Evolutionary conservation across 768 basidiomycete species (phyloP).

Genomic region (Leccinum ochraceum): DNA sequence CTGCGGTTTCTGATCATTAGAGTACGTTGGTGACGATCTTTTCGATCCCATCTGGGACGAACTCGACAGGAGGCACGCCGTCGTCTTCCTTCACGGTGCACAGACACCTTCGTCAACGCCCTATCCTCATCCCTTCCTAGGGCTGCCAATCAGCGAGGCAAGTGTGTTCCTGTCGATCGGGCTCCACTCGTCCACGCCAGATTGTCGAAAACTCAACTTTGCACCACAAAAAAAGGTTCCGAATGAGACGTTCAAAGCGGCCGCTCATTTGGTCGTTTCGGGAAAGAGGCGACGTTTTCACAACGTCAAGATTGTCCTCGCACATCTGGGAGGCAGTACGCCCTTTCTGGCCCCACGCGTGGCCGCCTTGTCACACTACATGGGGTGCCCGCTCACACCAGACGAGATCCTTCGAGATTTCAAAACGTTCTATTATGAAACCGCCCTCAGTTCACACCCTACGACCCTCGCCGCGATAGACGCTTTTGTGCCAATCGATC

Average conservation of each 20-base stretch:
- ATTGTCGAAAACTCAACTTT: slow-evolving; percentile 7
- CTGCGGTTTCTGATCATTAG: slow-evolving; percentile 33
- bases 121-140: slow-evolving; percentile 61
- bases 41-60: slow-evolving; percentile 75
- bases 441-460: slow-evolving; percentile 61
- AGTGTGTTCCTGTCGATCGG: slow-evolving; percentile 9
- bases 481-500: slow-evolving; percentile 49
- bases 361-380: slow-evolving; percentile 64
- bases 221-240: slow-evolving; percentile 52
- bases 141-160: slow-evolving; percentile 71
- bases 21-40: slow-evolving; percentile 62
- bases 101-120: slow-evolving; percentile 66
- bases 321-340: slow-evolving; percentile 74
- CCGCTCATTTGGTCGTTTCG: slow-evolving; percentile 73
- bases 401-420: slow-evolving; percentile 73
- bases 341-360: slow-evolving; percentile 68
- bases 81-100: slow-evolving; percentile 74
- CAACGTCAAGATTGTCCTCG: slow-evolving; percentile 63
- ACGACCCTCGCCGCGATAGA: slow-evolving; percentile 53
- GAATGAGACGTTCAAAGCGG: slow-evolving; percentile 82
- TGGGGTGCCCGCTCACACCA: slow-evolving; percentile 65
- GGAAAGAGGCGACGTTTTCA: slow-evolving; percentile 65
- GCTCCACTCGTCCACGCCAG: not conserved
- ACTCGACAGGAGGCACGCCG: slow-evolving; percentile 54
- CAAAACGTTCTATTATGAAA: slow-evolving; percentile 72